A percentile compares a stretch with the other conserved stretches of the same genome.
Conservation (phyloP, 2,329 filamentous ascomycete genomes). For the Aschersonia sp. region DNA sequence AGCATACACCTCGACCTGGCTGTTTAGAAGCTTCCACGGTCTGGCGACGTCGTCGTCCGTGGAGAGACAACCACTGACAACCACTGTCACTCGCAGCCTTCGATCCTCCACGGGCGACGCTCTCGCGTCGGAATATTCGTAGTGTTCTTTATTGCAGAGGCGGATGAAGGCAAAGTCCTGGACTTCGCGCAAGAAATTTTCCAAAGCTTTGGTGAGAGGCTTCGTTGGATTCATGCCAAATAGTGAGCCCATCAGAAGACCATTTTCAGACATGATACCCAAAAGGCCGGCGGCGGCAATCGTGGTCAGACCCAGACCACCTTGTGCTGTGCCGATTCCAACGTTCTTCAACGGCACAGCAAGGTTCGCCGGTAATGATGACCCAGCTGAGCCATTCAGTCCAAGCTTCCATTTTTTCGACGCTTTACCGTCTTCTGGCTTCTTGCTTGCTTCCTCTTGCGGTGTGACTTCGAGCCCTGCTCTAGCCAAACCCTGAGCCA, state of each 20-base stretch:
- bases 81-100: slow-evolving; percentile 67
- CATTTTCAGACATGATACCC: slow-evolving; percentile 65
- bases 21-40: slow-evolving; percentile 66
- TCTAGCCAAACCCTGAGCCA: slow-evolving; percentile 60
- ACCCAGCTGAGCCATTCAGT: slow-evolving; percentile 24
- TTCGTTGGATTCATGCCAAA: slow-evolving; percentile 85
- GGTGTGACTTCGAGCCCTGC: slow-evolving; percentile 40
- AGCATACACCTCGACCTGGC: slow-evolving; percentile 64
- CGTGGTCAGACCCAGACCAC: slow-evolving; percentile 59
- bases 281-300: slow-evolving; percentile 65
- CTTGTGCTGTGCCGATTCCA: slow-evolving; percentile 65
- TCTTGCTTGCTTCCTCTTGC: slow-evolving; percentile 16
- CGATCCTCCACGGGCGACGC: slow-evolving; percentile 41
- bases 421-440: slow-evolving; percentile 46
- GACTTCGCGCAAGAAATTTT: slow-evolving; percentile 73
- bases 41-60: slow-evolving; percentile 52
- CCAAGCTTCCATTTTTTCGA: slow-evolving; percentile 60
- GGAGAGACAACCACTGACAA: slow-evolving; percentile 68
- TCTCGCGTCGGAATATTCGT: slow-evolving; percentile 31
- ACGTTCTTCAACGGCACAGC: slow-evolving; percentile 64
- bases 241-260: slow-evolving; percentile 64
- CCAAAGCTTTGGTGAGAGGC: slow-evolving; percentile 76
- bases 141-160: slow-evolving; percentile 34
- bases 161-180: slow-evolving; percentile 81
- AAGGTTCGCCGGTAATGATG: slow-evolving; percentile 42